Base-by-base conservation (phyloP, 2,329 filamentous ascomycete species). In the Microcyclospora tardicrescens region DNA sequence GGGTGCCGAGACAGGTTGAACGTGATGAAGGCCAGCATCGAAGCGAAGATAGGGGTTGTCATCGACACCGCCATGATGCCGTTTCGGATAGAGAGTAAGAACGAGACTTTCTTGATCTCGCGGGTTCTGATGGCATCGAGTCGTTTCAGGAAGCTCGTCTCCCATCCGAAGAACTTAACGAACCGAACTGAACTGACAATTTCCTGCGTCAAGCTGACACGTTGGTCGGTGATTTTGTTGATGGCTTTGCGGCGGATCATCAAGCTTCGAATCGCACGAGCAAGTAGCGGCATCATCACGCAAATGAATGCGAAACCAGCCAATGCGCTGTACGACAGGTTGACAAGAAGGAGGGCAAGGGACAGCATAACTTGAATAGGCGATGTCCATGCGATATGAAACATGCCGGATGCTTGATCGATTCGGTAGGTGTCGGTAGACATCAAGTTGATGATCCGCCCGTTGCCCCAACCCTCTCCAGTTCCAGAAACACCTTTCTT, bases 161-260 rank as follows among this genome's bases (percentile, higher is more conserved):
- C 89, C 89, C 89, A 96, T 6, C 86, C 87, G 56, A 95, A 96
- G 60, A 77, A 95, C 60, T 96, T 96, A 62, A 96, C 89, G 54
- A 96, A 95, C 16, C 87, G 76, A 16, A 95, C 87, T 0, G 85
- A 84, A 49, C 86, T 81, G 11, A 96, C 56, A 37, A 96, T 93
- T 57, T 96, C 89, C 56, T 95, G 87, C 0, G 86, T 95, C 28
- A 96, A 66, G 37, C 82, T 82, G 6, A 96, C 87, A 45, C 89
- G 77, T 62, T 93, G 83, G 57, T 96, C 89, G 2, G 89, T 96
- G 43, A 95, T 75, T 54, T 86, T 87, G 69, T 95, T 96, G 67
- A 96, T 95, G 24, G 61, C 68, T 50, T 75, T 76, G 53, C 91
- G 76, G 37, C 85, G 77, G 12, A 64, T 65, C 60, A 95, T 84